Evolutionary conservation across 2,329 filamentous ascomycete genomes (phyloP), one percentile per base, ranked within the genome.

Genomic region (Aspergillus fumigatiaffinis): DNA sequence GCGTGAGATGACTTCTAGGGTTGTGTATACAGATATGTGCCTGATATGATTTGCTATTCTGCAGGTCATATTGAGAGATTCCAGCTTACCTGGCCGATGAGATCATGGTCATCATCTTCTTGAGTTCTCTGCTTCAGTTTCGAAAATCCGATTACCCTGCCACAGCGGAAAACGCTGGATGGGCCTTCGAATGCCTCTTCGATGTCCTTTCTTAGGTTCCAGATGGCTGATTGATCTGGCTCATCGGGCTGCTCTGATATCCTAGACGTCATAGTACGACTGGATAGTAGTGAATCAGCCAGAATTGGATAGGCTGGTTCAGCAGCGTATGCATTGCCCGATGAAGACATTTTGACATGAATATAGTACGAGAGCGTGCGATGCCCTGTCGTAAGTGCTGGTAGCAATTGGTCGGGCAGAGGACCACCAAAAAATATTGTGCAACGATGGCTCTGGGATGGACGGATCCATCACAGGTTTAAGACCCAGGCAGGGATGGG

Each of bases 101-200:
- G 65, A 48, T 71, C 65, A 55, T 59, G 53, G 8, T 62, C 66
- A 28, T 72, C 63, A 17, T 56, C 63, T 21, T 68, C 63, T 8
- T 59, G 63, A 38, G 52, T 59, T 59, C 57, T 62, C 32, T 55
- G 55, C 51, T 62, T 65, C 25, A 72, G 54, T 29, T 62, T 64
- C 5, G 73, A 75, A 52, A 75, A 67, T 0, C 71, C 72, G 23
- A 73, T 65, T 10, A 73, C 60, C n/a, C 53, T 60, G 0, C 73
- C 72, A 12, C 53, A 62, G 14, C 65, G 67, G 42, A 75, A 71
- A 1, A 73, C 28, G 1, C 51, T 50, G 3, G 54, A 49, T 4
- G 50, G 50, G 17, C 21, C n/a, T 41, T 60, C 53, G 14, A 70
- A 62, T 8, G 68, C 66, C 2, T 52, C 48, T 32, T 59, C 26